A percentile compares a stretch with the other conserved stretches of the same genome.
Evolutionary conservation across 2,329 filamentous ascomycete species (phyloP).

Genomic region (Cladosporium austrohemisphaericum): DNA sequence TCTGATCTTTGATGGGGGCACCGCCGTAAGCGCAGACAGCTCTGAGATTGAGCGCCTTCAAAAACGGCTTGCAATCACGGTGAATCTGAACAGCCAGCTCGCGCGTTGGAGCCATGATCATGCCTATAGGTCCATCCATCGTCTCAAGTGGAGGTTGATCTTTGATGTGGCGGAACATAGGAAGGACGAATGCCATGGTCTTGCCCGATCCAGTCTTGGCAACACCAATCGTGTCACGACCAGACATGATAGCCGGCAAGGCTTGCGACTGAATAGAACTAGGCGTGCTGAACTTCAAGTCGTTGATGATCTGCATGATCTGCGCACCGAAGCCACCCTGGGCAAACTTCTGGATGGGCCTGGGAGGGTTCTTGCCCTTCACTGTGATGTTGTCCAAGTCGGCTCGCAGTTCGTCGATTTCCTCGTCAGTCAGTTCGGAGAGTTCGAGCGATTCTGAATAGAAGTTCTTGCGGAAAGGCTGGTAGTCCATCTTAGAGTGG

Average conservation of each 20-base stretch:
- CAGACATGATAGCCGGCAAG: constrained; percentile 91
- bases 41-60: constrained; percentile 79
- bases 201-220: constrained; percentile 98
- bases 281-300: constrained; percentile 78
- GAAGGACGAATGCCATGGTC: constrained; percentile 89
- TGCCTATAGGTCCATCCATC: constrained; percentile 78
- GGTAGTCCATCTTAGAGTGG: constrained; percentile 80
- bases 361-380: constrained; percentile 79
- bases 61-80: constrained; percentile 87
- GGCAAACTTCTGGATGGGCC: constrained; percentile 93
- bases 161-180: constrained; percentile 97
- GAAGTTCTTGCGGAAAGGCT: constrained; percentile 87
- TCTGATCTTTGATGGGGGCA: constrained; percentile 94
- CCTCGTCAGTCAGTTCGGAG: constrained; percentile 75
- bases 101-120: constrained; percentile 92
- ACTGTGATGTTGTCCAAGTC: constrained; percentile 97
- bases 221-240: constrained; percentile 90
- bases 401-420: constrained; percentile 73
- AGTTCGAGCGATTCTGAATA: constrained; percentile 88
- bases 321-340: constrained; percentile 87
- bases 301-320: constrained; percentile 78
- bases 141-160: constrained; percentile 80
- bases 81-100: constrained; percentile 94
- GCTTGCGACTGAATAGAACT: constrained; percentile 95
- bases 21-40: constrained; percentile 93